Conservation (phyloP, 768 basidiomycete species). For the Guyanaporus albipodus region DNA sequence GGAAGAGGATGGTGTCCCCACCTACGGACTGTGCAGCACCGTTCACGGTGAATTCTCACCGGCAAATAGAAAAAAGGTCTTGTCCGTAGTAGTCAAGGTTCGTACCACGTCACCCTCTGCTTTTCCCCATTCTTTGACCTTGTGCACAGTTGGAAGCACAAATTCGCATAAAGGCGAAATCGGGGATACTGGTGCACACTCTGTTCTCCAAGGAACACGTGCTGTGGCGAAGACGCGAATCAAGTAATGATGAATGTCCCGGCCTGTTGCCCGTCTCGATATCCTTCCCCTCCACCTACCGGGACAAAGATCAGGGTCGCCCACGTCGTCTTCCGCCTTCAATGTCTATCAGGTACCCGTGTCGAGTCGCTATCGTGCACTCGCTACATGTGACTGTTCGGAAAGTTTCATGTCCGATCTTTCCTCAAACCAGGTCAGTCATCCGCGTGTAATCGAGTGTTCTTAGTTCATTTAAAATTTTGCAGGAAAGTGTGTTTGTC, state of each 20-base stretch:
- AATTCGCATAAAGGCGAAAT: slow-evolving; percentile 15
- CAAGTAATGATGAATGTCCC: slow-evolving; percentile 19
- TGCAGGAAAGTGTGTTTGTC: slow-evolving; percentile 22
- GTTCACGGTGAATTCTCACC: slow-evolving; percentile 30
- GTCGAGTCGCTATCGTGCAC: slow-evolving; percentile 23
- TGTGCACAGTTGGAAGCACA: slow-evolving; percentile 23
- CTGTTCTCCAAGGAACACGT: slow-evolving; percentile 24
- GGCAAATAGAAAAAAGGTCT: slow-evolving; percentile 21
- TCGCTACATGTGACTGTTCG: slow-evolving; percentile 25
- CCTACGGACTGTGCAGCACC: slow-evolving; percentile 29
- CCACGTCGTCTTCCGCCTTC: slow-evolving; percentile 29
- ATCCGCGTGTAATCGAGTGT: not conserved
- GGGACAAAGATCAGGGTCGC: slow-evolving; percentile 19
- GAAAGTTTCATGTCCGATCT: slow-evolving; percentile 17
- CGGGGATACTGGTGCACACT: slow-evolving; percentile 4
- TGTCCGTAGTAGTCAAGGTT: slow-evolving; percentile 29
- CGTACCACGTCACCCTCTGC: not conserved
- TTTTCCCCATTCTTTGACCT: not conserved
- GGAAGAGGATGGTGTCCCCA: slow-evolving; percentile 27
- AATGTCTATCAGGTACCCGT: slow-evolving; percentile 24
- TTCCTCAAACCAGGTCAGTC: slow-evolving; percentile 22
- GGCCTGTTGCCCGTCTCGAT: slow-evolving; percentile 28
- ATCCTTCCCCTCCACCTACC: slow-evolving; percentile 28
- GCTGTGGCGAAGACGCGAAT: slow-evolving; percentile 21
- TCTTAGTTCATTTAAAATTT: slow-evolving; percentile 2